Base-by-base conservation (phyloP, 352 stramenopile species). In the Chrysophaeum taylorii region DNA sequence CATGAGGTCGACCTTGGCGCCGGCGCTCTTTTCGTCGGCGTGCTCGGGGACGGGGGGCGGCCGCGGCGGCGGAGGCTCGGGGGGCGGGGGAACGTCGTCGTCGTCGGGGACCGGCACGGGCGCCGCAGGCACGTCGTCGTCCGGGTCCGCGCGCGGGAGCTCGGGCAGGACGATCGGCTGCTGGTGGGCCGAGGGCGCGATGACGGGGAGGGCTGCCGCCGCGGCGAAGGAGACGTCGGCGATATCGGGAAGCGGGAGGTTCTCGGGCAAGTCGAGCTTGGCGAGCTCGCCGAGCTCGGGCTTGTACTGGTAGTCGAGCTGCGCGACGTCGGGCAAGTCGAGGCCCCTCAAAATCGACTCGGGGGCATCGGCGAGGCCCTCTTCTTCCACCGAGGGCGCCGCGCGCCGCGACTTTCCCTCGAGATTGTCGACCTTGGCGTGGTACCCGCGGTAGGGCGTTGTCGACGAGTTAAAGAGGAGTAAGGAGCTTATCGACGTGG, bases 261-360 rank as follows among this genome's bases (percentile, higher is more conserved):
- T 62, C 27, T 9, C 9, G 2, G 50, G 50, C 50, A 62, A 31
- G 50, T 35, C 50, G n/a, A 62, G 50, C 27, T 36, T 33, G 4
- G 27, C 23, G 25, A 62, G 7, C 4, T 35, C 27, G 2, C 7
- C 50, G 25, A 37, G 25, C n/a, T 37, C 50, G 50, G 50, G 50
- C 50, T 62, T 62, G 50, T 62, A 62, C 50, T 37, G 25, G 50
- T 62, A 62, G 50, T 37, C 50, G n/a, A 62, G 50, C 50, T 62
- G 50, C 5, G 50, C 50, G 25, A 62, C 27, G 23, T 62, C 50
- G 15, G 50, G 50, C 7, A 62, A 31, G 50, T 33, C 50, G n/a
- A 62, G 15, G 25, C 27, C 27, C n/a, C 7, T 62, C 4, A 62
- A 9, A 9, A 62, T 62, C 2, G 50, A 37, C 2, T 62, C 50